These are phyloP conservation scores for Exserohilum rostratum DNA, from an alignment of 2,329 filamentous ascomycete genomes.

Conservation along the genomic window DNA sequence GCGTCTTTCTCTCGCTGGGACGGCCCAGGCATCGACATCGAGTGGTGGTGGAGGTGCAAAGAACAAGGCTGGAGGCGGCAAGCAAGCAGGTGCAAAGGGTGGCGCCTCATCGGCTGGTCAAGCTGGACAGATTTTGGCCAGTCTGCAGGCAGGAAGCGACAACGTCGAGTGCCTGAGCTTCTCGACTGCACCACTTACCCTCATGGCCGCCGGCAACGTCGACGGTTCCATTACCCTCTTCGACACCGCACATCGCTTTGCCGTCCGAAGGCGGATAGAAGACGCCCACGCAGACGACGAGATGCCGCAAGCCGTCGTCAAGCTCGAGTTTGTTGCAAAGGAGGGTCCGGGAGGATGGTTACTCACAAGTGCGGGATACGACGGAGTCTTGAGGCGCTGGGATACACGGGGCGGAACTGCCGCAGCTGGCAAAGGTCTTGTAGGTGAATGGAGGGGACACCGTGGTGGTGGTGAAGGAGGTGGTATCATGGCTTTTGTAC, in stretches of 20 bases:
- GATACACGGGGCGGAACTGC: conserved; percentile 74
- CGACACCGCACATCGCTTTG: conserved; percentile 84
- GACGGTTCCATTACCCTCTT: conserved; percentile 80
- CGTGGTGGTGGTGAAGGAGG: conserved; percentile 82
- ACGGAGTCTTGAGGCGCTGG: conserved; percentile 89
- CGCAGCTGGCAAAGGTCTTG: conserved; percentile 70
- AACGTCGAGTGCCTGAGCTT: conserved; percentile 79
- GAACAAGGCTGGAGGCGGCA: conserved; percentile 55
- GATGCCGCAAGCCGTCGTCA: conserved; percentile 87
- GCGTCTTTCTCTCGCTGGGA: conserved; percentile 54
- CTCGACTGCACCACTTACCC: conserved; percentile 63
- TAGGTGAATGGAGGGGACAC: conserved; percentile 91
- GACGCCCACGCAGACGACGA: conserved; percentile 75
- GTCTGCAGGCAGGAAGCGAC: conserved; percentile 78
- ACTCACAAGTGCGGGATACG: conserved; percentile 87
- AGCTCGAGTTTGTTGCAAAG: conserved; percentile 80
- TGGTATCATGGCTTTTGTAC: conserved; percentile 89
- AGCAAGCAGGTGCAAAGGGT: conserved; percentile 52
- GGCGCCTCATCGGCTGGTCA: conserved; percentile 53
- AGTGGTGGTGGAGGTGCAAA: conserved; percentile 55
- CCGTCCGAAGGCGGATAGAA: conserved; percentile 79
- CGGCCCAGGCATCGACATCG: conserved; percentile 44
- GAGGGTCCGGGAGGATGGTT: conserved; percentile 62
- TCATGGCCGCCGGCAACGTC: conserved; percentile 68
- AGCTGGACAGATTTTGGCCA: conserved; percentile 77